Evolutionary conservation across 768 basidiomycete species (phyloP), one percentile per base, ranked within the genome.

Genomic region (Suillus ampliporus): DNA sequence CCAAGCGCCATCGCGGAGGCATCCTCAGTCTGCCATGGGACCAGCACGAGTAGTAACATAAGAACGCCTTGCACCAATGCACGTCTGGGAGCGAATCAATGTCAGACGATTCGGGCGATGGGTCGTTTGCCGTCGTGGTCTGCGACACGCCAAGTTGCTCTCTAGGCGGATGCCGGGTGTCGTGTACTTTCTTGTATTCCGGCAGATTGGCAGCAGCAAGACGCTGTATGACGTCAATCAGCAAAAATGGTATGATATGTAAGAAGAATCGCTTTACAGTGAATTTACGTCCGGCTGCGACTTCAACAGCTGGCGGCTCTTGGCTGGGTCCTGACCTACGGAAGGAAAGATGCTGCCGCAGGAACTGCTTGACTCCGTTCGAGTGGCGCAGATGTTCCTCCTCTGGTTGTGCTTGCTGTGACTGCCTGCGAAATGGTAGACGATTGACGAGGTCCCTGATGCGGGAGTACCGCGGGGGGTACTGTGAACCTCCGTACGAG

Each of bases 1-100:
- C 28, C 28, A 31, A 51, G 28, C 11, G 28, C 28, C 28, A 51
- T 31, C 28, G 28, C 11, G 28, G 50, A 31, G 28, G 28, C 19
- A 19, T 51, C 28, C 50, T 51, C 28, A 51, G 17, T 51, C 31
- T 51, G n/a, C 50, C 50, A 51, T 51, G 50, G 19, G 28, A 51
- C 50, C 50, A 51, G 28, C 50, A 51, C 11, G 28, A 51, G 50
- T 34, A n/a, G 31, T 51, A 51, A 10, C 50, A 51, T 13, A 51
- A 31, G 28, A 51, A 51, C 5, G 50, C 50, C 50, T 19, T 31
- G 50, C 19, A n/a, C 28, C 50, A 51, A 31, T 31, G 50, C 5
- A n/a, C 28, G 26, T 31, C 28, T 51, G 28, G 50, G 17, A 51
- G 19, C 26, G 50, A 51, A 13, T 50, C 28, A 10, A 50, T 31